A percentile compares a stretch with the other conserved stretches of the same genome.
Evolutionary conservation across 139 green algal genomes (phyloP).

Genomic region (Zygnema cylindricum): DNA sequence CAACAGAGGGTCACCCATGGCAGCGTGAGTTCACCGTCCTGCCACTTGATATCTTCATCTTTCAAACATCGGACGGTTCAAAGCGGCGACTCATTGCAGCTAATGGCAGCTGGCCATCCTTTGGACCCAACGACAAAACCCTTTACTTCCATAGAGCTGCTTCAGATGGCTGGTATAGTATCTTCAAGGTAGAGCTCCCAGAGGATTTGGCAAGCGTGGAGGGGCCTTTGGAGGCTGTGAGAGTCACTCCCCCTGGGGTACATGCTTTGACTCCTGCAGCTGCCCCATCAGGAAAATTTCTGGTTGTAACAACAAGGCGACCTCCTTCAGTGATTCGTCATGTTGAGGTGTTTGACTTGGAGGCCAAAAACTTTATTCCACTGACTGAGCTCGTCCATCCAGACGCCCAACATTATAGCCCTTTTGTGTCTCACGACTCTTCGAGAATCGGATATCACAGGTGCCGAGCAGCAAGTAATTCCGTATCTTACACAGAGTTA

Average conservation of each 20-base stretch:
- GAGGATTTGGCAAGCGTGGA: not conserved
- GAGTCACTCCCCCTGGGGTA: slow-evolving; percentile 21
- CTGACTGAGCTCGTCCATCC: not conserved
- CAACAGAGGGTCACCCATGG: not conserved
- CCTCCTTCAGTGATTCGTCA: not conserved
- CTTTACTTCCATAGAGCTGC: slow-evolving; percentile 32
- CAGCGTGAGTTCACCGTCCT: not conserved
- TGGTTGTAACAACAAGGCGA: slow-evolving; percentile 29
- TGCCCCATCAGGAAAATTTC: not conserved
- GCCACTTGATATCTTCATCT: slow-evolving; percentile 15
- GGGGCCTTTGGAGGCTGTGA: not conserved
- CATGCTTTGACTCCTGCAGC: slow-evolving; percentile 32
- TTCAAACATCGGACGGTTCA: slow-evolving; percentile 2
- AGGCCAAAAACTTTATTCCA: not conserved
- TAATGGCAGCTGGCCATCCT: slow-evolving; percentile 19
- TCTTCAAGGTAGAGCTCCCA: not conserved
- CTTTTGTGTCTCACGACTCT: slow-evolving; percentile 4
- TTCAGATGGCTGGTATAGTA: not conserved
- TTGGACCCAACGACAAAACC: not conserved
- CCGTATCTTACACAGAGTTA: not conserved
- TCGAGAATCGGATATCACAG: slow-evolving; percentile 23
- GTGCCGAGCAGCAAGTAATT: not conserved
- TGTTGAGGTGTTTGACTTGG: slow-evolving; percentile 37
- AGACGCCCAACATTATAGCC: not conserved
- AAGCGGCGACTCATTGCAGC: not conserved